phyloP scores from a whole-genome alignment of 2,329 filamentous ascomycete genomes.

The Dactylella cylindrospora region DNA sequence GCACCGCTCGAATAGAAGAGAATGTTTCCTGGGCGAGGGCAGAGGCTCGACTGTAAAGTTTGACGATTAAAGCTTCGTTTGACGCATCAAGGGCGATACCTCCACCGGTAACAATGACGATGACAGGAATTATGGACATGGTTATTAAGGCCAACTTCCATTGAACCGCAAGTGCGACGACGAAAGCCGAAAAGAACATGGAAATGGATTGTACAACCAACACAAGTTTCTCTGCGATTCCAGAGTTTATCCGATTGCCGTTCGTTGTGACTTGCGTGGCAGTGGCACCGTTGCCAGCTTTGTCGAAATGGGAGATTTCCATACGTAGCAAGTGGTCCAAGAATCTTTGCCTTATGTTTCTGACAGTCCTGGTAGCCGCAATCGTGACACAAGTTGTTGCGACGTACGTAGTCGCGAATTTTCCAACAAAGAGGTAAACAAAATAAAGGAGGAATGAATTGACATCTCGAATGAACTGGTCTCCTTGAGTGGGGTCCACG shows the following conservation, averaged over 20 bases:
- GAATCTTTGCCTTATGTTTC: slow-evolving; percentile 62
- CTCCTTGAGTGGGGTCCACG: not conserved
- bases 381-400: slow-evolving; percentile 60
- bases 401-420: slow-evolving; percentile 65
- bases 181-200: slow-evolving; percentile 59
- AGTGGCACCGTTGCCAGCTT: slow-evolving; percentile 50
- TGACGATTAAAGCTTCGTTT: slow-evolving; percentile 55
- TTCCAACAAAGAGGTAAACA: slow-evolving; percentile 69
- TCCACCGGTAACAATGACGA: slow-evolving; percentile 56
- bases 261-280: slow-evolving; percentile 61
- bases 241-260: slow-evolving; percentile 65
- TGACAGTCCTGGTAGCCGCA: slow-evolving; percentile 58
- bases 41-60: slow-evolving; percentile 61
- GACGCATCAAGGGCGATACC: slow-evolving; percentile 62
- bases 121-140: slow-evolving; percentile 61
- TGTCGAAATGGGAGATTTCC: slow-evolving; percentile 68
- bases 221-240: slow-evolving; percentile 57
- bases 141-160: slow-evolving; percentile 65
- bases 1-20: slow-evolving; percentile 63
- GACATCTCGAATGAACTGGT: slow-evolving; percentile 21
- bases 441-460: slow-evolving; percentile 60
- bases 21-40: slow-evolving; percentile 65
- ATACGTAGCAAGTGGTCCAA: slow-evolving; percentile 65
- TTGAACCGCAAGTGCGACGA: slow-evolving; percentile 61
- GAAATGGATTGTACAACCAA: slow-evolving; percentile 61